Conservation (phyloP, 2,329 filamentous ascomycete species). For the Ophiocordyceps camponoti-rufipedis region DNA sequence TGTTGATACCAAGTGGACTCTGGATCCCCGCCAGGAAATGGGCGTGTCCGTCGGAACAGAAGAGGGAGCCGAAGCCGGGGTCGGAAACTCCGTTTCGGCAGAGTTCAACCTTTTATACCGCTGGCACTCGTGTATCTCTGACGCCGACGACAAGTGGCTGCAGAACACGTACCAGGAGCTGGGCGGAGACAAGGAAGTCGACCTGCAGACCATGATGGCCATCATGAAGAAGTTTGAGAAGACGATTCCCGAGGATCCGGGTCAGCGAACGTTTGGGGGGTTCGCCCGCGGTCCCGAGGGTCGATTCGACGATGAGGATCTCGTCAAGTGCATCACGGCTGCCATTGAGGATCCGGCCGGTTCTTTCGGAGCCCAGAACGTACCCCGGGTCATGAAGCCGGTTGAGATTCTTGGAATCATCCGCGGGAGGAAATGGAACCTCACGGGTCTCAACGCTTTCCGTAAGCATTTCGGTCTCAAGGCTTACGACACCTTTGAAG, state of each 20-base stretch:
- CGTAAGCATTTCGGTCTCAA: conserved; percentile 65
- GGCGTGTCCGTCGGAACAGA: conserved; percentile 33
- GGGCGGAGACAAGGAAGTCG: conserved; percentile 36
- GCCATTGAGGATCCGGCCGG: conserved; percentile 60
- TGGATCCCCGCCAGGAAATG: conserved; percentile 58
- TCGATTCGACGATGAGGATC: conserved; percentile 53
- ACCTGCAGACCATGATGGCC: conserved; percentile 39
- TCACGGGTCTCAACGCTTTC: conserved; percentile 71
- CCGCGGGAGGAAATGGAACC: conserved; percentile 58
- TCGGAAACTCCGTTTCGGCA: conserved; percentile 68
- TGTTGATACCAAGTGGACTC: conserved; percentile 56
- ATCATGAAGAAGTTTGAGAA: conserved; percentile 46
- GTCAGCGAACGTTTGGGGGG: conserved; percentile 47
- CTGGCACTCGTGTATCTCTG: conserved; percentile 64
- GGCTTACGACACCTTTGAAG: conserved; percentile 59
- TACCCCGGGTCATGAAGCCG: conserved; percentile 54
- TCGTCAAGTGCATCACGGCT: conserved; percentile 49
- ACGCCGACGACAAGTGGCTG: conserved; percentile 64
- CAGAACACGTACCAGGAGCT: conserved; percentile 46
- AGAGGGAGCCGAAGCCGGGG: conserved; percentile 45
- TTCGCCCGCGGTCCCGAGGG: conserved; percentile 48
- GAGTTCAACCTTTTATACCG: conserved; percentile 83
- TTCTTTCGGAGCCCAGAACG: conserved; percentile 55
- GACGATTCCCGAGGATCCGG: conserved; percentile 45
- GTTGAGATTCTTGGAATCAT: conserved; percentile 70